Conservation (phyloP, 1,284 basidiomycete genomes). For the Lentinula novae-zelandiae region DNA sequence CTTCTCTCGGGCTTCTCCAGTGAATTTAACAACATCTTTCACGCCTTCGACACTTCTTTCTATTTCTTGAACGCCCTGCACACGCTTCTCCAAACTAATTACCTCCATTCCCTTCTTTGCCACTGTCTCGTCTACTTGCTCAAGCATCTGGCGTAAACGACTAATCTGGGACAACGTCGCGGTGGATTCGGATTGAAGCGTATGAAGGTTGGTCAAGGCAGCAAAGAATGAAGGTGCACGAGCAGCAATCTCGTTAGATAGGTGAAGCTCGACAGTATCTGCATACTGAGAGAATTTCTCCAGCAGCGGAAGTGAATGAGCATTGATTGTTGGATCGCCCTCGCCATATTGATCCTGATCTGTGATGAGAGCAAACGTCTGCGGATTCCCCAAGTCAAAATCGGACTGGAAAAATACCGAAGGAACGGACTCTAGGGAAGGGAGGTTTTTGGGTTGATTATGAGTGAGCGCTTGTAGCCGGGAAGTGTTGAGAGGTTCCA, state of each 20-base stretch:
- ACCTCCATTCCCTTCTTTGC: conserved; percentile 78
- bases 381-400: conserved; percentile 87
- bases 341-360: conserved; percentile 43
- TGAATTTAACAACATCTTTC: conserved; percentile 72
- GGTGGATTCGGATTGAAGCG: conserved; percentile 85
- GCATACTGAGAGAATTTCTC: conserved; percentile 92
- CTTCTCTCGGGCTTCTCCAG: conserved; percentile 64
- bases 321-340: conserved; percentile 54
- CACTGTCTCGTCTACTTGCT: conserved; percentile 73
- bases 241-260: conserved; percentile 88
- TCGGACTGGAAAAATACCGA: conserved; percentile 72
- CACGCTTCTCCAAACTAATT: conserved; percentile 61
- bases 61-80: conserved; percentile 59
- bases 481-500: conserved; percentile 7
- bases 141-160: conserved; percentile 68
- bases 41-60: conserved; percentile 65
- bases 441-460: conserved; percentile 27
- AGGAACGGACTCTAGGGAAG: conserved; percentile 74
- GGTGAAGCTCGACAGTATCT: conserved; percentile 93
- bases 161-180: conserved; percentile 79
- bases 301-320: conserved; percentile 74
- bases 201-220: conserved; percentile 90
- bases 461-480: conserved; percentile 19
- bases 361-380: conserved; percentile 80
- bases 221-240: conserved; percentile 95